Evolutionary conservation across 495 filamentous ascomycete genomes (phyloP).

Genomic region (Aspergillus cavernicola): DNA sequence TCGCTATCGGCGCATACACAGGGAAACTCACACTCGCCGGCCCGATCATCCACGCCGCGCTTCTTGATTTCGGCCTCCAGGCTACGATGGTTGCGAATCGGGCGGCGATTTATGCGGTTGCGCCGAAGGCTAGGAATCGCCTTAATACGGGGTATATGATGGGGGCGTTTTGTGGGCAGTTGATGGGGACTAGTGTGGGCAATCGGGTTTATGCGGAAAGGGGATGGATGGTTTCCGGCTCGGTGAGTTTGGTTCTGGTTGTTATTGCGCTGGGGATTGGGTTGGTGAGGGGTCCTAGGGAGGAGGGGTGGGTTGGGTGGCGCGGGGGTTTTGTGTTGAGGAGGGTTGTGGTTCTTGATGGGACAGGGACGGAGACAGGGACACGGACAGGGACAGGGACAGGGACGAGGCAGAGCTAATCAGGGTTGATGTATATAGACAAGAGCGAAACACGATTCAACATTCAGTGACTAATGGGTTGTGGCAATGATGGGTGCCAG

Average conservation of each 20-base stretch:
- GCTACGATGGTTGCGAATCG: constrained; percentile 74
- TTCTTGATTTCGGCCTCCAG: constrained; percentile 70
- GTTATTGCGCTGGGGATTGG: constrained; percentile 55
- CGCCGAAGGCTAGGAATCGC: constrained; percentile 67
- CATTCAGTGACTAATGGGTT: no score
- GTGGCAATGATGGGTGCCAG: no score
- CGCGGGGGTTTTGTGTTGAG: constrained; percentile 45
- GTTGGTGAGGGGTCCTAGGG: constrained; percentile 59
- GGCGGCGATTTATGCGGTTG: constrained; percentile 64
- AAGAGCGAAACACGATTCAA: no score
- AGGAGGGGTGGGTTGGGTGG: constrained; percentile 76
- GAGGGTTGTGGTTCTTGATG: no score
- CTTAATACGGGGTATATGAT: constrained; percentile 87
- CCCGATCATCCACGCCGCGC: constrained; percentile 69
- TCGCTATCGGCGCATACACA: constrained; percentile 65
- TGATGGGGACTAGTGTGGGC: constrained; percentile 71
- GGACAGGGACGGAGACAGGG: no score
- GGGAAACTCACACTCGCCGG: constrained; percentile 65
- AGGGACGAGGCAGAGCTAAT: no score
- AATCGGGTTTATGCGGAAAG: constrained; percentile 64
- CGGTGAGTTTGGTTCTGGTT: constrained; percentile 64
- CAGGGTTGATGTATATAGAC: no score
- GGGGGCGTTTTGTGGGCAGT: constrained; percentile 66
- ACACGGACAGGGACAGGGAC: no score
- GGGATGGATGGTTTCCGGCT: constrained; percentile 68